Percentiles rank a stretch among this genome's conserved stretches.
Conservation (phyloP, 2,329 filamentous ascomycete genomes). For the Penicillium hesseltinei region DNA sequence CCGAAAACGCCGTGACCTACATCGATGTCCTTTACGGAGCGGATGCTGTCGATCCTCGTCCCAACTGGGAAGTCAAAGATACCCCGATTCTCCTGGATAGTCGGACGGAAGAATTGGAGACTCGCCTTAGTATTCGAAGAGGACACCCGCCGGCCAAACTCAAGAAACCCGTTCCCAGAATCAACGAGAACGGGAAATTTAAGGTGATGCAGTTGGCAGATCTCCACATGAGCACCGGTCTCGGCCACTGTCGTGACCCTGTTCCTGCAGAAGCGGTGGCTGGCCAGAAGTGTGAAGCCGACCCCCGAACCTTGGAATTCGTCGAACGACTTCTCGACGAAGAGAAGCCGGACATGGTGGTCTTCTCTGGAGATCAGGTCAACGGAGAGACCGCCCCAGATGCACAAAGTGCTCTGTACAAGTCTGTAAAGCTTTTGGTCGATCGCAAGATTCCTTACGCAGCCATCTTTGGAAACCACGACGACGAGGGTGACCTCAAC, state of each 20-base stretch:
- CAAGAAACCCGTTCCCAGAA: slow-evolving; percentile 70
- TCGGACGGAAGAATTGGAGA: slow-evolving; percentile 59
- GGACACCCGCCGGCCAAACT: slow-evolving; percentile 60
- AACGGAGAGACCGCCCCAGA: slow-evolving; percentile 92
- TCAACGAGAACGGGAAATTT: slow-evolving; percentile 87
- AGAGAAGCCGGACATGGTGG: slow-evolving; percentile 88
- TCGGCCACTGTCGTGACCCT: slow-evolving; percentile 82
- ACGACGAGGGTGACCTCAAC: slow-evolving; percentile 81
- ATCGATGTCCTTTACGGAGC: slow-evolving; percentile 86
- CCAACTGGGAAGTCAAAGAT: slow-evolving; percentile 77
- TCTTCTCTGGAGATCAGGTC: slow-evolving; percentile 90
- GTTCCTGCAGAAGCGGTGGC: slow-evolving; percentile 70
- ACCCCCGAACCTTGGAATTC: slow-evolving; percentile 88
- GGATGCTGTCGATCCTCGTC: slow-evolving; percentile 84
- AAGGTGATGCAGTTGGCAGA: slow-evolving; percentile 98
- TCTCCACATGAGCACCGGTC: slow-evolving; percentile 85
- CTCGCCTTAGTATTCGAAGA: slow-evolving; percentile 74
- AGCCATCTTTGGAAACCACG: slow-evolving; percentile 95
- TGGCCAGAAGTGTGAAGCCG: slow-evolving; percentile 77
- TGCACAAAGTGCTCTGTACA: slow-evolving; percentile 89
- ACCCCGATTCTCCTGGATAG: slow-evolving; percentile 70
- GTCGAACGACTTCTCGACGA: slow-evolving; percentile 79
- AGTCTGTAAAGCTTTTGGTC: slow-evolving; percentile 80
- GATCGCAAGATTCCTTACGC: slow-evolving; percentile 88
- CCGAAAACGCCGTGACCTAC: slow-evolving; percentile 70